Evolutionary conservation across 106 monocot genomes (phyloP).

Genomic region (Platanthera guangdongensis): DNA sequence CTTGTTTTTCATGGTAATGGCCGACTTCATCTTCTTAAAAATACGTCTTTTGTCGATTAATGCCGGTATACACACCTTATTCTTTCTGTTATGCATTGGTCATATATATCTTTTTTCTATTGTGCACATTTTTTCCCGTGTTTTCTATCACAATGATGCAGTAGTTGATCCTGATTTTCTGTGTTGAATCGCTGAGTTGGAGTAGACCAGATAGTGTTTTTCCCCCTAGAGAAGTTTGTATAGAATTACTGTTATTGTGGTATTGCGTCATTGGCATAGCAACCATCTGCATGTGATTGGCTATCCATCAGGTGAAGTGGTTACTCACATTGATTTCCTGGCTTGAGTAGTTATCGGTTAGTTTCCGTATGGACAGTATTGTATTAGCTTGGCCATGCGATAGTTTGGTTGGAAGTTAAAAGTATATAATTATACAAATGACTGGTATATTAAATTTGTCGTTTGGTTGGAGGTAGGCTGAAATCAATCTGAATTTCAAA

Average conservation of each 20-base stretch:
- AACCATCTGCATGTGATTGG: too few relatives aligned
- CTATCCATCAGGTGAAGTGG: too few relatives aligned
- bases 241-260: too few relatives aligned
- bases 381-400: background rate
- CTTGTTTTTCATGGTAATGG: background rate
- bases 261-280: too few relatives aligned
- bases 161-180: background rate
- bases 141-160: background rate
- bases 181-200: background rate
- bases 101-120: background rate
- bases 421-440: too few relatives aligned
- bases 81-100: background rate
- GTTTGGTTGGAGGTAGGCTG: too few relatives aligned
- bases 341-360: background rate
- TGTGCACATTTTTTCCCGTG: background rate
- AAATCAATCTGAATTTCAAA: too few relatives aligned
- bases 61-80: background rate
- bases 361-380: background rate
- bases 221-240: too few relatives aligned
- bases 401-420: background rate
- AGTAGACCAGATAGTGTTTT: background rate
- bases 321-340: background rate
- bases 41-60: background rate
- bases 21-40: background rate
- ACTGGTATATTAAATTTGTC: too few relatives aligned